Percentiles rank a stretch among this genome's conserved stretches.
Evolutionary conservation across 192 early-diverging fungal species (phyloP).

Genomic region (Ramicandelaber brevisporus): DNA sequence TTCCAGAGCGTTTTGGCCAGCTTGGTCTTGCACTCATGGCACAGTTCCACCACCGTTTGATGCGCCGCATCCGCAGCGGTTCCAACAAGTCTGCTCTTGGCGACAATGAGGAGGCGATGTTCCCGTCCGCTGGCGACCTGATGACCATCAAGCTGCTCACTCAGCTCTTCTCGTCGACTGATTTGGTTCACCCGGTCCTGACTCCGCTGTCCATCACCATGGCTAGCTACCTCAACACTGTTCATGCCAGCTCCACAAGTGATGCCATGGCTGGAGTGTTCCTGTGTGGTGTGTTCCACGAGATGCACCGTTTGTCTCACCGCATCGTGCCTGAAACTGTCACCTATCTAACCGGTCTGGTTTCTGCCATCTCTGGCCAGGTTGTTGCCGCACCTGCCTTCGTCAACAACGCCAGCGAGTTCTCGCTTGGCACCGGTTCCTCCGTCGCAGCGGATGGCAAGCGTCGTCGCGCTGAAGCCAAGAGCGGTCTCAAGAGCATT

Average conservation of each 20-base stretch:
- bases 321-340: constrained; percentile 46
- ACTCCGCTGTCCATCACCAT: constrained; percentile 70
- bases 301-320: constrained; percentile 39
- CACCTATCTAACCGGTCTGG: constrained; percentile 21
- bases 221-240: constrained; percentile 45
- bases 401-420: constrained; percentile 1
- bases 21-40: constrained; percentile 23
- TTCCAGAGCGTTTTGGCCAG: constrained; percentile 26
- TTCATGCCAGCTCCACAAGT: constrained; percentile 19
- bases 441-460: background rate
- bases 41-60: constrained; percentile 21
- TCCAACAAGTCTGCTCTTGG: constrained; percentile 3
- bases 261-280: constrained; percentile 51
- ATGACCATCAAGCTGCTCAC: constrained; percentile 38
- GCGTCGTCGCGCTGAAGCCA: constrained; percentile 2
- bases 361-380: constrained; percentile 10
- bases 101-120: constrained; percentile 6
- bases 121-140: constrained; percentile 28
- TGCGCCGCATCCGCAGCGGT: constrained; percentile 4
- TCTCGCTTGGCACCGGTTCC: constrained; percentile 8
- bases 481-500: constrained; percentile 7
- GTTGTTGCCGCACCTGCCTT: constrained; percentile 3
- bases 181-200: constrained; percentile 61
- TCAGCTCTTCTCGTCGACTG: constrained; percentile 75
- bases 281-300: constrained; percentile 40